These are phyloP conservation scores for Austroboletus festivus DNA, from an alignment of 768 basidiomycete species.

Conservation along the genomic window DNA sequence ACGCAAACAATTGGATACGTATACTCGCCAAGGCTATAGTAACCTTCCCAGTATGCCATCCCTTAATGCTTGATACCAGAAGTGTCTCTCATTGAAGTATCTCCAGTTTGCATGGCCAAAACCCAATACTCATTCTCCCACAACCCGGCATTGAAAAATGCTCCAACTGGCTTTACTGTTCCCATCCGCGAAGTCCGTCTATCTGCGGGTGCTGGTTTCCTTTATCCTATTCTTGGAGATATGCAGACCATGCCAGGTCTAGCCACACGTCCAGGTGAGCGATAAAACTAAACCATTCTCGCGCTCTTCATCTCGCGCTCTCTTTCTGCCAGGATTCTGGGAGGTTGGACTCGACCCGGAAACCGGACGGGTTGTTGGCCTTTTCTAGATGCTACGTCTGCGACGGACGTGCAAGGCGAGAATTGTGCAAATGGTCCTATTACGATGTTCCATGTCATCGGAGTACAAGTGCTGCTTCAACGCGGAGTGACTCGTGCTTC, in stretches of 20 bases:
- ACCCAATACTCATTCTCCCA: constrained; percentile 98
- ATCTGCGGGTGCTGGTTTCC: constrained; percentile 92
- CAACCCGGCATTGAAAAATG: constrained; percentile 86
- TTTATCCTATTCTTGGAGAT: constrained; percentile 92
- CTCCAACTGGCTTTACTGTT: constrained; percentile 88
- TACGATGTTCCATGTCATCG: constrained; percentile 17
- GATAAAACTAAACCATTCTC: constrained; percentile 1
- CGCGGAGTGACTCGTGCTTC: constrained; percentile 39
- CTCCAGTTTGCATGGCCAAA: constrained; percentile 90
- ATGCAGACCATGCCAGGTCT: constrained; percentile 99
- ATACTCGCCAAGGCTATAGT: constrained; percentile 85
- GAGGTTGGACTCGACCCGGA: constrained; percentile 80
- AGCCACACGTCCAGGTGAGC: constrained; percentile 79
- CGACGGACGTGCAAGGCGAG: constrained; percentile 15
- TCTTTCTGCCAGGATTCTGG: constrained; percentile 67
- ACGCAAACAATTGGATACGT: constrained; percentile 81
- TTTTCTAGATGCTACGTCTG: constrained; percentile 54
- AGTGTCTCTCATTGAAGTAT: constrained; percentile 5
- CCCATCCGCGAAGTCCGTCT: constrained; percentile 86
- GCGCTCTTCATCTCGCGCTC: constrained; percentile 9
- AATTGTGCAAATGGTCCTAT: constrained; percentile 14
- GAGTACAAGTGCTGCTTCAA: constrained; percentile 33
- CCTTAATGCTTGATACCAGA: background rate
- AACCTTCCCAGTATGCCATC: constrained; percentile 66
- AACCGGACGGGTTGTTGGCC: constrained; percentile 78